phyloP scores from a whole-genome alignment of 2,329 filamentous ascomycete species.

The Epichloe coenophiala region DNA sequence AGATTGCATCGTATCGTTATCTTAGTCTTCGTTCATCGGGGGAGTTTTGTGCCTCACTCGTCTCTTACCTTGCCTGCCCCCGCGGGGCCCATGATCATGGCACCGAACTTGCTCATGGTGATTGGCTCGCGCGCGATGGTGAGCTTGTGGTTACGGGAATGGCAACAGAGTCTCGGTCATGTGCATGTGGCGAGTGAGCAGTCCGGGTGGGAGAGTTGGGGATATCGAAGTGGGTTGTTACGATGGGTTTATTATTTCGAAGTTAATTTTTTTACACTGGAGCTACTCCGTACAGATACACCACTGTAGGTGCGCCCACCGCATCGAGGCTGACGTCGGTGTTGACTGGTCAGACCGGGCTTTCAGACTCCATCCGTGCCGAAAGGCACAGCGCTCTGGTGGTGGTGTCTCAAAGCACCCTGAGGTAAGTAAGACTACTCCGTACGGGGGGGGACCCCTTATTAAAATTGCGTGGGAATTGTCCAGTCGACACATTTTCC shows the following conservation, averaged over 20 bases:
- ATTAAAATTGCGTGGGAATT: no score
- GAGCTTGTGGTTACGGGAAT: background rate
- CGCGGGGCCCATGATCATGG: conserved; percentile 85
- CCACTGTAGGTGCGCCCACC: background rate
- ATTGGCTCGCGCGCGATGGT: conserved; percentile 7
- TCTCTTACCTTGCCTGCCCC: conserved; percentile 71
- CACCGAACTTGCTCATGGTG: conserved; percentile 82
- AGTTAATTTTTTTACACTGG: background rate
- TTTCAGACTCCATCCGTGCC: background rate
- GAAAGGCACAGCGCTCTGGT: no score
- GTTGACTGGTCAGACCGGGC: background rate
- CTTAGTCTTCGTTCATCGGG: background rate
- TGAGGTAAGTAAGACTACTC: background rate
- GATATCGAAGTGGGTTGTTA: no score
- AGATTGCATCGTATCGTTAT: background rate
- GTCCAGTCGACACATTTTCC: no score
- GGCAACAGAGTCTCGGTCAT: background rate
- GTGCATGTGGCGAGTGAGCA: background rate
- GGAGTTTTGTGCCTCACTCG: background rate
- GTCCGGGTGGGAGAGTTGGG: background rate
- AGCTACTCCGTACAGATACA: no score
- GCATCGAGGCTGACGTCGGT: background rate
- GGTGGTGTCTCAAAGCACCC: no score
- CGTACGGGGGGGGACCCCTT: no score
- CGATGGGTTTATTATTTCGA: no score